Evolutionary conservation across 192 early-diverging fungal species (phyloP), one percentile per base, ranked within the genome.

Genomic region (Diversispora epigaea): DNA sequence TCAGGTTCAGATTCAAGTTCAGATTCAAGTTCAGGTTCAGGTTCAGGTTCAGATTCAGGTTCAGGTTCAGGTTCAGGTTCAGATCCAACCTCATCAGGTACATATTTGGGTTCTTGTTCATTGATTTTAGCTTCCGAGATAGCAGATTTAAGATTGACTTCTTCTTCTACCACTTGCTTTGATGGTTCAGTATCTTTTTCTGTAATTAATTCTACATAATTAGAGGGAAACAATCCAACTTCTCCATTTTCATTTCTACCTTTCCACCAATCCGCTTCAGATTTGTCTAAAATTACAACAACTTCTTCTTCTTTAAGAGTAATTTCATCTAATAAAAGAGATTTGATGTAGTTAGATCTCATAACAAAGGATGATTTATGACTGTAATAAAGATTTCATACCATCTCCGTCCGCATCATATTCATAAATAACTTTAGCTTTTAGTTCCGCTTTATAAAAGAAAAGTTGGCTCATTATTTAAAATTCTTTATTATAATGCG

Each of bases 261-360:
- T 56, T 62, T 79, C 85, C 84, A 88, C 87, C 87, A 88, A 19
- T 84, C 85, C 45, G 80, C 77, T 49, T 88, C 83, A 56, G 77
- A 72, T 68, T 83, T 82, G 41, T 86, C 84, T 4, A 81, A 72
- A 25, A 86, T 82, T 19, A 78, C 76, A 39, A 88, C 62, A 21
- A 79, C 78, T 49, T 78, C 77, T n/a, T 84, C 85, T 68, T 80
- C 77, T 21, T 76, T 66, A 6, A 88, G 45, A 6, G 77, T 67
- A 25, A 88, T 77, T 57, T 88, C 87, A 62, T 86, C 87, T 84
- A 80, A 8, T 22, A 21, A 44, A 49, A 71, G 19, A 52, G 25
- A 15, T 52, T 54, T 4, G n/a, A 54, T 17, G 4, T 6, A 4
- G 40, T n/a, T 50, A 19, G 32, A 32, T 15, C 11, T 7, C 12